These are phyloP conservation scores for Leptomonas pyrrhocoris DNA, from an alignment of 208 protist species.

Conservation along the genomic window DNA sequence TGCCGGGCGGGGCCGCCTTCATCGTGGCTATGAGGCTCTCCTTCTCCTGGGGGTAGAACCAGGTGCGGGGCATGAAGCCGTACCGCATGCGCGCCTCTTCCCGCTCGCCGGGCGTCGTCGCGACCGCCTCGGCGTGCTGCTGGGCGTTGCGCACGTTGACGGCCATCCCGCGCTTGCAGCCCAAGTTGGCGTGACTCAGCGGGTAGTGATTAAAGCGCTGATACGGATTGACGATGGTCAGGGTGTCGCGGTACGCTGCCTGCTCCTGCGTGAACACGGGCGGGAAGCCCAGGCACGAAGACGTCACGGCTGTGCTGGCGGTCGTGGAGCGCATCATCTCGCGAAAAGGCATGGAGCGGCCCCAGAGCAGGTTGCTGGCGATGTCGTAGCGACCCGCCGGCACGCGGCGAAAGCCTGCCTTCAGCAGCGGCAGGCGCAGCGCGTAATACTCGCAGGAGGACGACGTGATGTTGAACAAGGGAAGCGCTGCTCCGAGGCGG, in stretches of 20 bases:
- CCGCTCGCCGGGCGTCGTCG: slow-evolving; percentile 6
- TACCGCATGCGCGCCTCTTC: slow-evolving; percentile 32
- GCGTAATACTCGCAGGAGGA: slow-evolving; percentile 95
- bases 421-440: slow-evolving; percentile 90
- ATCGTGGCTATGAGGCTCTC: slow-evolving; percentile 50
- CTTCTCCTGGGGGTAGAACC: slow-evolving; percentile 81
- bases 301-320: not conserved
- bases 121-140: slow-evolving; percentile 5
- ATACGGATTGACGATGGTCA: slow-evolving; percentile 22
- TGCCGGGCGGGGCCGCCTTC: slow-evolving; percentile 26
- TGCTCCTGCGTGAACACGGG: slow-evolving; percentile 10
- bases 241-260: slow-evolving; percentile 16
- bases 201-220: slow-evolving; percentile 92
- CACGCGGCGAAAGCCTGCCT: slow-evolving; percentile 81
- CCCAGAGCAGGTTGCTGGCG: slow-evolving; percentile 77
- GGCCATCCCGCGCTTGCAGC: slow-evolving; percentile 88
- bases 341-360: slow-evolving; percentile 61
- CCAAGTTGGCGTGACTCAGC: slow-evolving; percentile 73
- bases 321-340: slow-evolving; percentile 17
- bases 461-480: slow-evolving; percentile 80
- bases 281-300: slow-evolving; percentile 17
- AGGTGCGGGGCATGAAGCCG: slow-evolving; percentile 78
- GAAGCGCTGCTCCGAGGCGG: slow-evolving; percentile 56
- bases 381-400: slow-evolving; percentile 25
- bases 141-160: slow-evolving; percentile 40